Evolutionary conservation across 2,329 filamentous ascomycete genomes (phyloP), one percentile per base, ranked within the genome.

Genomic region (Xylaria sp.): DNA sequence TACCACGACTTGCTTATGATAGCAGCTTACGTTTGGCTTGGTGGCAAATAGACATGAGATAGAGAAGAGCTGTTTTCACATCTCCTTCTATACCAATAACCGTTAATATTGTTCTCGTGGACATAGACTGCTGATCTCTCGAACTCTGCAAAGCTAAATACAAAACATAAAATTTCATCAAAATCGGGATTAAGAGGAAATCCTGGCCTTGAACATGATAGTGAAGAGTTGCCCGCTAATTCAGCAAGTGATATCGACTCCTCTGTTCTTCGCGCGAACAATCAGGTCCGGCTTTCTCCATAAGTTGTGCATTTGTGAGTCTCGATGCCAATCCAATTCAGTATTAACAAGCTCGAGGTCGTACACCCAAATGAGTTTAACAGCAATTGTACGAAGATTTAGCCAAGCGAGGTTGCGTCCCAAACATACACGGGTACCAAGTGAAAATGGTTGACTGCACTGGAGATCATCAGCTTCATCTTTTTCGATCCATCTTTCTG

Each of bases 381-480:
- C 23, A 7, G 15, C 13, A 33, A 52, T 66, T 4, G 52, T 54
- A 15, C 64, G 64, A n/a, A 66, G n/a, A 10, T 31, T 23, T 6
- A 48, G 10, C 61, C 61, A 63, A 58, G 64, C 64, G 43, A 67
- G 64, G 52, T 61, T 68, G 6, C 62, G 48, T 18, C 70, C 72
- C 1, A 70, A 41, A 12, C 70, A 74, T 1, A 36, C 49, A 18
- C 70, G 48, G 12, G 57, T 55, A 10, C 71, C 68, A 8, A 70
- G 57, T 13, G 71, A 73, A 39, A 74, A 74, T 4, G 68, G 70
- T n/a, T 70, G 49, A 4, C 66, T 55, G 43, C 31, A 46, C 12
- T 67, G 62, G 7, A 64, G 33, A 18, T 63, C 20, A 15, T 73
- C 70, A 1, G 51, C 13, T 1, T 66, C 55, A 2, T 62, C 54